Evolutionary conservation across 345 rosid genomes (phyloP), one percentile per base, ranked within the genome.

Genomic region (Eutrema yunnanense): DNA sequence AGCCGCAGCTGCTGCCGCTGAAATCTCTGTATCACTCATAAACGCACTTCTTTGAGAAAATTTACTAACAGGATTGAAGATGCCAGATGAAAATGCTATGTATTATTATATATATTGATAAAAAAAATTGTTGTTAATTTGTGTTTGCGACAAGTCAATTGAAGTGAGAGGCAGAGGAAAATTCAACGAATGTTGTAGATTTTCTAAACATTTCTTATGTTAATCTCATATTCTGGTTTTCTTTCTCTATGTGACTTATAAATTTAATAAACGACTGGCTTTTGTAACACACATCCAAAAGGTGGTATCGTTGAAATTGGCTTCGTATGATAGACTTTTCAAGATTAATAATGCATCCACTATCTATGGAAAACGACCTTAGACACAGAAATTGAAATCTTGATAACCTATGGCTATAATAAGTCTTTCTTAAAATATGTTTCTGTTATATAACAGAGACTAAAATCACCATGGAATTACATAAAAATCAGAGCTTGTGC

Each of bases 401-500:
- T 48, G 12, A 61, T 12, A n/a, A 61, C 34, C 41, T 54, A 62
- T 33, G 12, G 59, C 33, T 47, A 59, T 27, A 59, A 47, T 7
- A 65, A 48, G 61, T 37, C 37, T 57, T 48, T 29, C 19, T 56
- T 29, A 37, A 37, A 29, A 40, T 46, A 49, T 36, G 4, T 19
- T 40, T 29, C n/a, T 42, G 14, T 36, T 74, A 38, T 52, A 51
- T 4, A 40, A n/a, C 8, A 14, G n/a, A 60, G 2, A 51, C 41
- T 47, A 37, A 55, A 47, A 48, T 33, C 9, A 26, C 47, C 12
- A 50, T 8, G 22, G 6, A 63, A 6, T 5, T 55, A 38, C 65
- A 34, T 33, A 12, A 48, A 6, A 9, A 13, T 71, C 63, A 81
- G 26, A 73, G 50, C 67, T 72, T 82, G 58, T 56, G 81, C 2